Evolutionary conservation across 805 yeast species (phyloP).

Genomic region (Jamesozyma rosinii): DNA sequence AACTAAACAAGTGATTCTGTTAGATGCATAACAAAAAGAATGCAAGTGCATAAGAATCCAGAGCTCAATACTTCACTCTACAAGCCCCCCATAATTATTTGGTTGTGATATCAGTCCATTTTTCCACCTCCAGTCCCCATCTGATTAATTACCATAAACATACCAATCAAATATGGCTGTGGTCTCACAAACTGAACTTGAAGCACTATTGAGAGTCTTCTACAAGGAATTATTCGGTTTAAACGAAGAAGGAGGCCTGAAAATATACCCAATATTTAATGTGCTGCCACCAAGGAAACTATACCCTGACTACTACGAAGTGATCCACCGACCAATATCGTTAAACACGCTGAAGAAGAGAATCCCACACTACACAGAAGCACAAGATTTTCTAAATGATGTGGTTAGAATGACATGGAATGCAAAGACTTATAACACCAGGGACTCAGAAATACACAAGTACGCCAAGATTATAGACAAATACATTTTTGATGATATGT

Average conservation of each 20-base stretch:
- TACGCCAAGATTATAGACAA: slow-evolving; percentile 50
- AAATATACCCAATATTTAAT: slow-evolving; percentile 25
- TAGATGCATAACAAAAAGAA: background rate
- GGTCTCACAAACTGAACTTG: slow-evolving; percentile 6
- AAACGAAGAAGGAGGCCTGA: slow-evolving; percentile 20
- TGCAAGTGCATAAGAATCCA: background rate
- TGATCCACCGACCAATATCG: slow-evolving; percentile 71
- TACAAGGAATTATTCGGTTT: slow-evolving; percentile 10
- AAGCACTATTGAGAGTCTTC: slow-evolving; percentile 6
- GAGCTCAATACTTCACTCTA: too few species aligned
- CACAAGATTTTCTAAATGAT: slow-evolving; percentile 68
- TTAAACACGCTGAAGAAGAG: slow-evolving; percentile 60
- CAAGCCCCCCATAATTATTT: too few species aligned
- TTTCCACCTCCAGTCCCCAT: too few species aligned
- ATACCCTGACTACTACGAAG: slow-evolving; percentile 67
- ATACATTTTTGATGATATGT: slow-evolving; percentile 29
- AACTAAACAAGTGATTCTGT: background rate
- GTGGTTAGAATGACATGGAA: slow-evolving; percentile 83
- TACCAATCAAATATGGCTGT: slow-evolving; percentile 1
- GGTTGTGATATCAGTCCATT: too few species aligned
- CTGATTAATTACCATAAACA: too few species aligned
- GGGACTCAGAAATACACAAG: slow-evolving; percentile 53
- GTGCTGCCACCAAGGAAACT: slow-evolving; percentile 57
- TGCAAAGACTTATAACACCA: slow-evolving; percentile 73
- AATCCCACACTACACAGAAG: slow-evolving; percentile 48